Evolutionary conservation across 2,329 filamentous ascomycete genomes (phyloP).

Genomic region (Cercospora beticola): DNA sequence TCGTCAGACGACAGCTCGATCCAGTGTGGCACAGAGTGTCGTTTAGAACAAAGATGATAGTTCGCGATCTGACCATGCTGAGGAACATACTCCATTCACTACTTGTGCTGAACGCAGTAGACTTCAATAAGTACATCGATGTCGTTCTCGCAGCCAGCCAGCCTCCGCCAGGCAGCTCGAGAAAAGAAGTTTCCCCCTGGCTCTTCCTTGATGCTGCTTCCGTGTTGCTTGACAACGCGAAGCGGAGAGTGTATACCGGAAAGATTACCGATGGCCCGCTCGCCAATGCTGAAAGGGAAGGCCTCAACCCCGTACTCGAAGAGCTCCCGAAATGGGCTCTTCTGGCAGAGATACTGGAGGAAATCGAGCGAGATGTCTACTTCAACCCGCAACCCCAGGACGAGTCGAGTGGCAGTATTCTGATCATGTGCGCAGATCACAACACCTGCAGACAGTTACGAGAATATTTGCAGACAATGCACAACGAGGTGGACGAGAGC

Average conservation of each 20-base stretch:
- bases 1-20: constrained; percentile 84
- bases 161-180: constrained; percentile 80
- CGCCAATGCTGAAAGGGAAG: constrained; percentile 55
- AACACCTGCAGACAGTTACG: constrained; percentile 83
- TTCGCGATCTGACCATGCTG: constrained; percentile 80
- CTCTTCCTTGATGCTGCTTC: constrained; percentile 93
- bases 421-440: constrained; percentile 93
- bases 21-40: constrained; percentile 97
- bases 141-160: constrained; percentile 90
- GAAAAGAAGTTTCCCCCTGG: constrained; percentile 91
- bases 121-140: constrained; percentile 89
- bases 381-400: constrained; percentile 74
- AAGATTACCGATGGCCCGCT: constrained; percentile 62
- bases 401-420: constrained; percentile 84
- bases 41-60: constrained; percentile 92
- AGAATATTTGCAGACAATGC: constrained; percentile 90
- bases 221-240: constrained; percentile 88
- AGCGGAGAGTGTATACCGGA: constrained; percentile 79
- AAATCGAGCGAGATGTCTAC: constrained; percentile 88
- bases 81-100: constrained; percentile 77
- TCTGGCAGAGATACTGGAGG: constrained; percentile 83
- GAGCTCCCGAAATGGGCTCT: constrained; percentile 93
- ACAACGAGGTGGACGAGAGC: constrained; percentile 43
- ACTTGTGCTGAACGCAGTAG: constrained; percentile 83
- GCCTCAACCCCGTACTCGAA: constrained; percentile 78